These are phyloP conservation scores for Xylaria polymorpha DNA, from an alignment of 2,329 filamentous ascomycete genomes.

Conservation along the genomic window DNA sequence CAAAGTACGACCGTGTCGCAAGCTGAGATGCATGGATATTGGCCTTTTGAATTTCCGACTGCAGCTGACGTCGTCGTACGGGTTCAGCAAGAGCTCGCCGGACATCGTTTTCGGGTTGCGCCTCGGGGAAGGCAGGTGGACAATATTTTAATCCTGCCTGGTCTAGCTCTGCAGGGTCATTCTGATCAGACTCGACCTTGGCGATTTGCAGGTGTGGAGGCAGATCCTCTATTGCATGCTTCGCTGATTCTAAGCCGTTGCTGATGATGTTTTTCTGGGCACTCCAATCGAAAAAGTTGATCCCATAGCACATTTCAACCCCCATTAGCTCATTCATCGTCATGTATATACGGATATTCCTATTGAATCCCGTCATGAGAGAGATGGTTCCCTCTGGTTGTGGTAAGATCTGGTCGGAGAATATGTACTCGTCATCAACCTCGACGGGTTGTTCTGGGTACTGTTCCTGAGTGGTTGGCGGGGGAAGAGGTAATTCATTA, in stretches of 20 bases:
- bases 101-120: conserved; percentile 62
- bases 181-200: conserved; percentile 55
- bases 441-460: conserved; percentile 85
- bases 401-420: conserved; percentile 73
- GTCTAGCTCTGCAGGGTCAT: conserved; percentile 51
- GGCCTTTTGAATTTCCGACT: conserved; percentile 91
- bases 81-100: conserved; percentile 62
- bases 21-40: conserved; percentile 88
- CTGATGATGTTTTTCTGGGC: conserved; percentile 80
- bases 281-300: conserved; percentile 80
- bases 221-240: conserved; percentile 73
- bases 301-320: conserved; percentile 85
- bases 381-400: conserved; percentile 77
- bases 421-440: conserved; percentile 86
- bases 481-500: conserved; percentile 78
- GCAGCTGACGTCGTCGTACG: conserved; percentile 66
- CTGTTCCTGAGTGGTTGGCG: conserved; percentile 77
- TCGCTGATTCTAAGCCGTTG: conserved; percentile 76
- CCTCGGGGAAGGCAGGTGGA: conserved; percentile 61
- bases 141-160: conserved; percentile 64
- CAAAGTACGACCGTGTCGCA: conserved; percentile 83
- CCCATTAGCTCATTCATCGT: conserved; percentile 83
- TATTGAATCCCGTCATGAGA: conserved; percentile 82
- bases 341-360: conserved; percentile 80
- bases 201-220: conserved; percentile 74